phyloP scores from a whole-genome alignment of 257 asterid genomes.

The Thymus mandschuricus region DNA sequence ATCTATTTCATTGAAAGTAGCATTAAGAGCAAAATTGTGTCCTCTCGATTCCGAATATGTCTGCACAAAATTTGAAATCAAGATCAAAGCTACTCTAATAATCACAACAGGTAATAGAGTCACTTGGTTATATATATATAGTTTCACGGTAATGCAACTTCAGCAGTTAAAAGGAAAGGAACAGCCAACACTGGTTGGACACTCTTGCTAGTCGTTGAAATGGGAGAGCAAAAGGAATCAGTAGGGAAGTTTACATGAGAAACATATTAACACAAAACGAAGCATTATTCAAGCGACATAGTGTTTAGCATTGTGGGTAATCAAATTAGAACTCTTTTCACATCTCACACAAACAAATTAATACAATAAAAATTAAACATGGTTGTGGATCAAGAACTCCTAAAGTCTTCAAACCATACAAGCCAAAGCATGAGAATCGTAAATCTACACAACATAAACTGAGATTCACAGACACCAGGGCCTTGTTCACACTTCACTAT shows the following conservation, averaged over 20 bases:
- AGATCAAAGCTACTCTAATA: constrained; percentile 17
- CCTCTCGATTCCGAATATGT: constrained; percentile 89
- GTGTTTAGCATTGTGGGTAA: too few relatives aligned
- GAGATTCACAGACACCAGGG: neutral
- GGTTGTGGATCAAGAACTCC: too few relatives aligned
- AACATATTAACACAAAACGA: too few relatives aligned
- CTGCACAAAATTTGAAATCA: constrained; percentile 49
- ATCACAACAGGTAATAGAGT: neutral
- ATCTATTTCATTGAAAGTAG: constrained; percentile 75
- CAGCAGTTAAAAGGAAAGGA: constrained; percentile 4
- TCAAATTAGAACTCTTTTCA: too few relatives aligned
- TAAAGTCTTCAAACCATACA: too few relatives aligned
- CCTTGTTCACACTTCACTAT: neutral
- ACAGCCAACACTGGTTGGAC: neutral
- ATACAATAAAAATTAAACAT: too few relatives aligned
- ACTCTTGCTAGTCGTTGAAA: constrained; percentile 5
- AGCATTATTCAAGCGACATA: too few relatives aligned
- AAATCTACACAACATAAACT: too few relatives aligned
- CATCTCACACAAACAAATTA: too few relatives aligned
- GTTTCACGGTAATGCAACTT: neutral
- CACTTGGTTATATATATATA: neutral
- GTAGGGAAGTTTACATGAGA: neutral
- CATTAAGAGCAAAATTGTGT: constrained; percentile 85
- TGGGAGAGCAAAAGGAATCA: neutral
- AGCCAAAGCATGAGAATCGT: too few relatives aligned